Percentiles rank a stretch among this genome's conserved stretches.
Conservation (phyloP, 352 stramenopile species). For the Phytophthora sojae region DNA sequence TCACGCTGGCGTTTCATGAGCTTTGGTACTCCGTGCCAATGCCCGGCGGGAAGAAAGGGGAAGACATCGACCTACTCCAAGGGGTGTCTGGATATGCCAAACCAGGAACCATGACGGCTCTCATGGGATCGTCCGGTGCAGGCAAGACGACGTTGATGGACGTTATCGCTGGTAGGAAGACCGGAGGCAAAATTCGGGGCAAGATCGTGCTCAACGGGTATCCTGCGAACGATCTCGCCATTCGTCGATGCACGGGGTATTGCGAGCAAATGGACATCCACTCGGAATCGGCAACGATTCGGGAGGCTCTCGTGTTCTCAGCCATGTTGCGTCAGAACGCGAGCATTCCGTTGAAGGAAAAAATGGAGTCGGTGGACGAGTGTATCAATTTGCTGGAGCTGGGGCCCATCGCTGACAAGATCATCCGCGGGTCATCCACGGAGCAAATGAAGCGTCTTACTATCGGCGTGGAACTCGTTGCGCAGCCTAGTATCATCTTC, state of each 20-base stretch:
- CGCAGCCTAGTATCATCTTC: constrained; percentile 87
- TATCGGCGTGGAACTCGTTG: constrained; percentile 93
- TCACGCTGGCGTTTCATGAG: constrained; percentile 58
- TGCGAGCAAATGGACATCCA: constrained; percentile 93
- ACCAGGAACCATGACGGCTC: constrained; percentile 71
- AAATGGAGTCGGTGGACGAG: constrained; percentile 57
- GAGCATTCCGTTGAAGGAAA: constrained; percentile 40
- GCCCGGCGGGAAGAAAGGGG: constrained; percentile 43
- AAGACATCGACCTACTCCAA: constrained; percentile 84
- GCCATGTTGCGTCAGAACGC: constrained; percentile 77
- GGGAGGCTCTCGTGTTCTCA: constrained; percentile 92
- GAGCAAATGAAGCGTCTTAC: constrained; percentile 73
- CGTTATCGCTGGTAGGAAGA: constrained; percentile 94
- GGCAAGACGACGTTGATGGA: constrained; percentile 96
- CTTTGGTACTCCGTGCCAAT: constrained; percentile 68
- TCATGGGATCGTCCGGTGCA: constrained; percentile 80
- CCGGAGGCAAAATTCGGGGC: constrained; percentile 75
- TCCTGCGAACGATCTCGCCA: constrained; percentile 52
- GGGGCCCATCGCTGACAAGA: constrained; percentile 55
- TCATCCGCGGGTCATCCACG: constrained; percentile 60
- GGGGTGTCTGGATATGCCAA: constrained; percentile 70
- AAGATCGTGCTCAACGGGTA: constrained; percentile 71
- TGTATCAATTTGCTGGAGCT: constrained; percentile 68
- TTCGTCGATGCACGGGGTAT: constrained; percentile 63
- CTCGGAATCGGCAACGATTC: constrained; percentile 86